Conservation (phyloP, 2,329 filamentous ascomycete species). For the Fusarium poae region DNA sequence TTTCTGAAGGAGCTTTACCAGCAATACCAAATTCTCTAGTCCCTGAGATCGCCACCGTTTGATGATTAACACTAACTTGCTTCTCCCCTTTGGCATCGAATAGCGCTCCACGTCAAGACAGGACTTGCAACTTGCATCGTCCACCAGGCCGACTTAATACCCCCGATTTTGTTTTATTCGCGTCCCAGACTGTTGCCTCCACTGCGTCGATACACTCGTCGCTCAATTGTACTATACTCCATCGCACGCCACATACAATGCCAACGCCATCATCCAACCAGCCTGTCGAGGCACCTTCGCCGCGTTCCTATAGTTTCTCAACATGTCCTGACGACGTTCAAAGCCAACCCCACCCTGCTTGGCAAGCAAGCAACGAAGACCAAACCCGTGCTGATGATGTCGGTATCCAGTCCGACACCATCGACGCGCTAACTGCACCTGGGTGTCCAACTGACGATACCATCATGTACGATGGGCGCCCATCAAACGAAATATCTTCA, state of each 20-base stretch:
- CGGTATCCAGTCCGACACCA: constrained; percentile 37
- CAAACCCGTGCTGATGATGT: constrained; percentile 36
- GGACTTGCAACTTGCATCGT: constrained; percentile 32
- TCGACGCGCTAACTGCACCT: constrained; percentile 38
- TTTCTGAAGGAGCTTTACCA: constrained; percentile 42
- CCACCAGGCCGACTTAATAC: constrained; percentile 39
- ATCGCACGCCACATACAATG: constrained; percentile 53
- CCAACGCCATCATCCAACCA: constrained; percentile 62
- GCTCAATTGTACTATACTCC: constrained; percentile 26
- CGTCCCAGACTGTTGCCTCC: constrained; percentile 3
- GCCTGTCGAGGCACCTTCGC: constrained; percentile 55
- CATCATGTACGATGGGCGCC: constrained; percentile 44
- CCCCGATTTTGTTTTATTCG: constrained; percentile 18
- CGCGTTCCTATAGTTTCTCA: constrained; percentile 56
- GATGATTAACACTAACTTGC: constrained; percentile 43
- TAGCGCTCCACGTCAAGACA: constrained; percentile 35
- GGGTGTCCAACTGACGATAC: constrained; percentile 46
- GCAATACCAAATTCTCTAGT: constrained; percentile 19
- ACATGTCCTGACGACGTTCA: constrained; percentile 61
- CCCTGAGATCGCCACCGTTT: constrained; percentile 47
- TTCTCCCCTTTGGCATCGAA: constrained; percentile 38
- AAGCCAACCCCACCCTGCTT: constrained; percentile 45
- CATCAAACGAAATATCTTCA: constrained; percentile 52
- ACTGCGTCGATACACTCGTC: constrained; percentile 6
- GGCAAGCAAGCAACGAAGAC: constrained; percentile 45